Base-by-base conservation (phyloP, 202 grass and related monocot genomes). In the Dendrocalamus latiflorus region DNA sequence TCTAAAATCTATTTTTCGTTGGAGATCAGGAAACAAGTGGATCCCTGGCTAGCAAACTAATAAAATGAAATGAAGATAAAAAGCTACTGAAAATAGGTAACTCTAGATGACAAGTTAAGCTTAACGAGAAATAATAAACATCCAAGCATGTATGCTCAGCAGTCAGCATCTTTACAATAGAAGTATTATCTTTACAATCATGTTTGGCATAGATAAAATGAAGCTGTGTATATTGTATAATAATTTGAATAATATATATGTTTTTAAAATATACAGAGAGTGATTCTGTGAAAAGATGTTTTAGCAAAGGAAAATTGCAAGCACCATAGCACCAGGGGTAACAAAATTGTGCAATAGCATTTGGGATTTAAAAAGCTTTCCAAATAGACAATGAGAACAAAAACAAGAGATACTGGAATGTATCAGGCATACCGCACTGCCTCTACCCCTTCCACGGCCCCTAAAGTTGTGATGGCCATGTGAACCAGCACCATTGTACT, bases 381-480 rank as follows among this genome's bases (percentile, higher is more conserved):
- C 1, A 7, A 44, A 38, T 3, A 65, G 44, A 38, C 28, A 70
- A 55, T 11, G 5, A 20, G 2, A 22, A 76, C 42, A 3, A 75
- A 64, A 70, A 25, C 1, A 58, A 57, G 5, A 47, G 33, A 77
- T 38, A 64, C 22, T 67, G 72, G 51, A 72, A 17, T 3, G 11
- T 47, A 79, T 68, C 24, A 85, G 13, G 9, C 82, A 65, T 96
- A 93, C 93, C 88, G 79, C 83, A 84, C 87, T 90, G 57, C 89
- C 87, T 86, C 91, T 89, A 30, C 89, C 89, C 67, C 93, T 91
- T 86, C 93, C 90, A 64, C 90, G 79, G 16, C 93, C 88, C 81
- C 90, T 85, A 42, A 68, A 89, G 80, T 85, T 85, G 84, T 91
- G 81, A 43, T 89, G 73, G 70, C 72, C 86, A 75, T 89, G 78